Evolutionary conservation across 129 eudicot species (phyloP), one percentile per base, ranked within the genome.

Genomic region (Cynara cardunculus): DNA sequence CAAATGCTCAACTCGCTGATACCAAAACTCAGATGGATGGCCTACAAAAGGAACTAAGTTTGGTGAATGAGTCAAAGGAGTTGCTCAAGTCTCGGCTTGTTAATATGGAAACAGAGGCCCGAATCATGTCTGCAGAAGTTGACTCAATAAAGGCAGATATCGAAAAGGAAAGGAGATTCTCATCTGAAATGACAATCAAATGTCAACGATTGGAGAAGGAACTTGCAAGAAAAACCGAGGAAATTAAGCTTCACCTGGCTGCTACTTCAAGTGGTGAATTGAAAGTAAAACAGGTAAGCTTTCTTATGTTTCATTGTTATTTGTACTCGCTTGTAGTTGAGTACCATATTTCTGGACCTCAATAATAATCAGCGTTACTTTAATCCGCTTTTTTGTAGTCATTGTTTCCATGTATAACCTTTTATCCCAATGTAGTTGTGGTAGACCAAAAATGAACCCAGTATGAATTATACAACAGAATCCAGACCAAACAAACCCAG

Each of bases 281-380:
- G 12, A 89, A 89, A 85, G 76, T 93, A 62, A 93, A 91, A 73
- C 92, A 93, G 96, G 98, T 91, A 70, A 70, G 83, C 81, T 72
- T 82, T 53, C 44, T 62, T 30, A 18, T 28, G n/a, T 73, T 66
- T 19, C 25, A 25, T 41, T 26, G 1, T 30, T 59, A 41, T 41
- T 16, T 41, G 11, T 41, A 41, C 11, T 41, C 53, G 11, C 53
- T 41, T 41, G 53, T 41, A 31, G 4, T n/a, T n/a, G n/a, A n/a
- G n/a, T n/a, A n/a, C n/a, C n/a, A n/a, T n/a, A n/a, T n/a, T n/a
- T n/a, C n/a, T n/a, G n/a, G n/a, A n/a, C n/a, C n/a, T n/a, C n/a
- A n/a, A n/a, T n/a, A n/a, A n/a, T n/a, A n/a, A n/a, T n/a, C n/a
- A n/a, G n/a, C n/a, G n/a, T n/a, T n/a, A n/a, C n/a, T n/a, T n/a